phyloP scores from a whole-genome alignment of 2,329 filamentous ascomycete species.

The Acrodontium crateriforme region DNA sequence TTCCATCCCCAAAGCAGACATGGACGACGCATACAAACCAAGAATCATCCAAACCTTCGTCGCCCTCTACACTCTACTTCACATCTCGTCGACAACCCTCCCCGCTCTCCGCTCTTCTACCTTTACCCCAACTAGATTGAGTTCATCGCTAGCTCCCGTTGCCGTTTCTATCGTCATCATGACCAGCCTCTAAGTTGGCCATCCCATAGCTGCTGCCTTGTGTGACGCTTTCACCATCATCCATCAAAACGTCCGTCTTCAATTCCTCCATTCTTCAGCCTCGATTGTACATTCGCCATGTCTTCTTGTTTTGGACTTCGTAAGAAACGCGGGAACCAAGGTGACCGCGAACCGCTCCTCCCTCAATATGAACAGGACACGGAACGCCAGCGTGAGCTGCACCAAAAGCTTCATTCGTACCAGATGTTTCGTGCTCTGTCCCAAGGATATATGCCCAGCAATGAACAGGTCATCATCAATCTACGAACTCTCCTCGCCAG shows the following conservation, averaged over 20 bases:
- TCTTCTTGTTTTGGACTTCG: slow-evolving; percentile 52
- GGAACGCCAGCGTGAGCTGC: slow-evolving; percentile 57
- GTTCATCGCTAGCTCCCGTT: too few species aligned
- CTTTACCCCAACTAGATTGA: too few species aligned
- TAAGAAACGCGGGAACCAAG: slow-evolving; percentile 32
- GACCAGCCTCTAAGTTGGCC: too few species aligned
- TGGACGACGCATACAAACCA: too few species aligned
- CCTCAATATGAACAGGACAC: slow-evolving; percentile 77
- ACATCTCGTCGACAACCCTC: too few species aligned
- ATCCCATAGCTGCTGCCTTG: background rate
- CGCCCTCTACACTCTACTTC: too few species aligned
- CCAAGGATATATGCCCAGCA: slow-evolving; percentile 84
- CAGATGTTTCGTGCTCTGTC: slow-evolving; percentile 76
- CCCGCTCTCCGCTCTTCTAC: too few species aligned
- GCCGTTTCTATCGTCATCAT: too few species aligned
- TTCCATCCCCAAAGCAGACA: too few species aligned
- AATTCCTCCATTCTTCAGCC: slow-evolving; percentile 3
- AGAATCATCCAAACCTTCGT: too few species aligned
- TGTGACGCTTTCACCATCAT: background rate
- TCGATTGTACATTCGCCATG: slow-evolving; percentile 29
- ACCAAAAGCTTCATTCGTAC: slow-evolving; percentile 84
- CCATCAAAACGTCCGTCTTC: slow-evolving; percentile 1
- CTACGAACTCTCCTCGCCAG: slow-evolving; percentile 65
- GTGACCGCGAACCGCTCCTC: slow-evolving; percentile 64
- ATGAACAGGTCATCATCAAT: slow-evolving; percentile 67